A percentile compares a stretch with the other conserved stretches of the same genome.
Conservation (phyloP, 176 grass and related monocot genomes). For the Chloris gayana region DNA sequence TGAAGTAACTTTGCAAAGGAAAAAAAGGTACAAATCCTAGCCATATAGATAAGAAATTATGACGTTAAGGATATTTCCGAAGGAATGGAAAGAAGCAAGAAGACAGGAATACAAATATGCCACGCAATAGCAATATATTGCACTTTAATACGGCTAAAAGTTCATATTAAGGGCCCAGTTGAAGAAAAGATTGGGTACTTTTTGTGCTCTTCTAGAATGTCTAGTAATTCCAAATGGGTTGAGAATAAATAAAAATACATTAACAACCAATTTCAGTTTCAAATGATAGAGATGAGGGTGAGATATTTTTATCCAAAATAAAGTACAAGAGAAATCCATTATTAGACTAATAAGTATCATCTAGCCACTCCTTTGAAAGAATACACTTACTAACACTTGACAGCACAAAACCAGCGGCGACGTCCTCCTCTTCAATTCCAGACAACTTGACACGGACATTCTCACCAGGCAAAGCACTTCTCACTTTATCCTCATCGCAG, state of each 20-base stretch:
- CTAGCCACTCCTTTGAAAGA: background rate
- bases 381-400: slow-evolving; percentile 55
- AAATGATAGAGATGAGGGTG: background rate
- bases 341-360: background rate
- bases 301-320: background rate
- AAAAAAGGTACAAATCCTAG: background rate
- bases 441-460: slow-evolving; percentile 64
- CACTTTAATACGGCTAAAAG: background rate
- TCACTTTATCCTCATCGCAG: slow-evolving; percentile 63
- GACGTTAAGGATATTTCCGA: background rate
- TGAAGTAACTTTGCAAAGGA: background rate
- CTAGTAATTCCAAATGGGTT: no score
- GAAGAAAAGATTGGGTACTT: background rate
- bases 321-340: background rate
- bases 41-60: background rate
- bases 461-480: slow-evolving; percentile 46
- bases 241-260: background rate
- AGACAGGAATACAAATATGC: background rate
- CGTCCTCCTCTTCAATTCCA: slow-evolving; percentile 73
- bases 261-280: background rate
- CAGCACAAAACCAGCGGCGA: slow-evolving; percentile 64
- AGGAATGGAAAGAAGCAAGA: background rate
- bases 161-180: background rate
- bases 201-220: background rate
- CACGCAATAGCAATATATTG: background rate